Conservation (phyloP, 208 protist genomes). For the Naegleria lovaniensis region DNA sequence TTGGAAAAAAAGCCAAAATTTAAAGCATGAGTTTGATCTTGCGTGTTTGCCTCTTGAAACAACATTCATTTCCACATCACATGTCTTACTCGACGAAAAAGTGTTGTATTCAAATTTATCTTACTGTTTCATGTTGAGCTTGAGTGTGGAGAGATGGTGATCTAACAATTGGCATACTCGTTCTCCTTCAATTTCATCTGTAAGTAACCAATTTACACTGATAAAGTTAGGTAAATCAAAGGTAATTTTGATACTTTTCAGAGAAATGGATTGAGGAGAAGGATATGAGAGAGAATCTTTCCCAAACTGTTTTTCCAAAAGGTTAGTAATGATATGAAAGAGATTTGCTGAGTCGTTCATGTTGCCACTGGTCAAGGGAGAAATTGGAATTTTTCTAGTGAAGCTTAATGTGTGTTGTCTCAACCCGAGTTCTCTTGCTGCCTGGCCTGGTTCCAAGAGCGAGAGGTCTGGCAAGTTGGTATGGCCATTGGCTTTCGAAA, state of each 20-base stretch:
- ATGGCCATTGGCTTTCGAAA: not conserved
- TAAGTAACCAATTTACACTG: not conserved
- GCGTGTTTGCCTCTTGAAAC: too few relatives aligned
- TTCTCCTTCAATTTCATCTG: not conserved
- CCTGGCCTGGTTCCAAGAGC: not conserved
- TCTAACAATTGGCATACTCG: not conserved
- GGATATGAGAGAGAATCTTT: not conserved
- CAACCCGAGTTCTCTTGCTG: slow-evolving; percentile 11
- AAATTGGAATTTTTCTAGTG: not conserved
- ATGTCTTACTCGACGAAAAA: too few relatives aligned
- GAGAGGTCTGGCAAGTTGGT: not conserved
- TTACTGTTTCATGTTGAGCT: not conserved
- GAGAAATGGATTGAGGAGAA: not conserved
- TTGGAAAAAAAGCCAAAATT: too few relatives aligned
- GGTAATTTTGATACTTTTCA: not conserved
- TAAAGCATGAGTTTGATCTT: too few relatives aligned
- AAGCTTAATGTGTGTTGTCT: not conserved
- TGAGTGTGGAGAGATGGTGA: not conserved
- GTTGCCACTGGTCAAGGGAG: not conserved
- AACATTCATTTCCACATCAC: too few relatives aligned
- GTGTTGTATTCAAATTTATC: too few relatives aligned
- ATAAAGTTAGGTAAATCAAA: not conserved
- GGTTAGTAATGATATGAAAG: not conserved
- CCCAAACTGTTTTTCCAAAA: not conserved
- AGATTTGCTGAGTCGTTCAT: not conserved